Conservation (phyloP, 1,139 yeast species). For the Blastobotrys raffinosifermentans region DNA sequence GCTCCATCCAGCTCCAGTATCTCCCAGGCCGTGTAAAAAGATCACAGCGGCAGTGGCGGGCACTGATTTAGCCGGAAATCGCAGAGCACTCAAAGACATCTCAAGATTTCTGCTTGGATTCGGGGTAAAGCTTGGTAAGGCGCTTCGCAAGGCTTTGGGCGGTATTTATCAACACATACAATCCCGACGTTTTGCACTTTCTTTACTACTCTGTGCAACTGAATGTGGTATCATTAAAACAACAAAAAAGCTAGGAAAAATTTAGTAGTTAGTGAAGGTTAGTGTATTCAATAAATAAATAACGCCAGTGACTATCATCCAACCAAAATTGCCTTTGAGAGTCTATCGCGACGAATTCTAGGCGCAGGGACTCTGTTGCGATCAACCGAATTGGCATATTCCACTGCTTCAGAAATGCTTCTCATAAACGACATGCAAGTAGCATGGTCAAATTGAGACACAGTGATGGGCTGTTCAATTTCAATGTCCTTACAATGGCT, state of each 20-base stretch:
- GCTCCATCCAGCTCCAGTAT: slow-evolving; percentile 83
- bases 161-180: too few relatives aligned
- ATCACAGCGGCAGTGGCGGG: slow-evolving; percentile 71
- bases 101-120: too few relatives aligned
- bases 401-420: slow-evolving; percentile 32
- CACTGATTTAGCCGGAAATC: slow-evolving; percentile 24
- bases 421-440: slow-evolving; percentile 34
- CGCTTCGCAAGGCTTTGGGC: too few relatives aligned
- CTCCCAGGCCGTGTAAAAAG: slow-evolving; percentile 88
- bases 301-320: too few relatives aligned
- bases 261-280: too few relatives aligned
- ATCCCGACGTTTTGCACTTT: too few relatives aligned
- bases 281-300: too few relatives aligned
- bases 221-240: too few relatives aligned
- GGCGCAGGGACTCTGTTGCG: slow-evolving; percentile 12
- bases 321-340: too few relatives aligned
- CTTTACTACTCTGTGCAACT: too few relatives aligned
- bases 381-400: slow-evolving; percentile 32
- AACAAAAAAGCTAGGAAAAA: too few relatives aligned
- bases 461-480: slow-evolving; percentile 33
- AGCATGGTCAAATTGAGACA: slow-evolving; percentile 36
- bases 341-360: slow-evolving; percentile 8
- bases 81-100: slow-evolving; percentile 3
- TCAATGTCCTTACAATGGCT: slow-evolving; percentile 37
- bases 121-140: too few relatives aligned